phyloP scores from a whole-genome alignment of 345 rosid genomes.

The Excoecaria cochinchinensis region DNA sequence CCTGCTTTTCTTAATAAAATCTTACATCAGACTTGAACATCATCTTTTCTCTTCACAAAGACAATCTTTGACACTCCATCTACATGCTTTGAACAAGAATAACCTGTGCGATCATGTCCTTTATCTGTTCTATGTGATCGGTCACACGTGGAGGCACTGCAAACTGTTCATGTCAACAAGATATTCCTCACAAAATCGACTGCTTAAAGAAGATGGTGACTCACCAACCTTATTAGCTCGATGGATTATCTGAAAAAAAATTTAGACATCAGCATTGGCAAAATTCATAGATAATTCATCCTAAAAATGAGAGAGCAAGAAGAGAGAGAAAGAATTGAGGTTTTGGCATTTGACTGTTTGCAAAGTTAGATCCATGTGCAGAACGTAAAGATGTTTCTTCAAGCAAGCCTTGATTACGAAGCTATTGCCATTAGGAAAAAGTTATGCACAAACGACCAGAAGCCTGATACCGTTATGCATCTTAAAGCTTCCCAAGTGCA shows the following conservation, averaged over 20 bases:
- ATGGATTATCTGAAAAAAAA: slow-evolving; percentile 55
- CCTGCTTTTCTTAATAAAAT: background rate
- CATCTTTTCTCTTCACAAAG: background rate
- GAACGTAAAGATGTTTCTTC: background rate
- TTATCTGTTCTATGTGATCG: slow-evolving; percentile 71
- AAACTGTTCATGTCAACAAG: slow-evolving; percentile 63
- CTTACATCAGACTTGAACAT: background rate
- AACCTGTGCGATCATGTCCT: slow-evolving; percentile 68
- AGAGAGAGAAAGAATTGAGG: background rate
- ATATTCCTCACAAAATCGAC: slow-evolving; percentile 71
- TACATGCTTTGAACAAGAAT: background rate
- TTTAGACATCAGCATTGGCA: background rate
- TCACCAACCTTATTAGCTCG: slow-evolving; percentile 63
- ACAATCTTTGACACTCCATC: background rate
- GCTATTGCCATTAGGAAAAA: background rate
- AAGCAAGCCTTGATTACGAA: background rate
- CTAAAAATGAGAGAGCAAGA: background rate
- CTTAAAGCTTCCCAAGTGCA: background rate
- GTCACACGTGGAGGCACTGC: slow-evolving; percentile 77
- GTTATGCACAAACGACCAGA: background rate
- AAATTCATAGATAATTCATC: background rate
- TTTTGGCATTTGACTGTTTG: background rate
- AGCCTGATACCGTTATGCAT: background rate
- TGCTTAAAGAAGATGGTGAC: slow-evolving; percentile 60
- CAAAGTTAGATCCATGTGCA: background rate